Evolutionary conservation across 1,284 basidiomycete species (phyloP).

Genomic region (Leucoagaricus sp.): DNA sequence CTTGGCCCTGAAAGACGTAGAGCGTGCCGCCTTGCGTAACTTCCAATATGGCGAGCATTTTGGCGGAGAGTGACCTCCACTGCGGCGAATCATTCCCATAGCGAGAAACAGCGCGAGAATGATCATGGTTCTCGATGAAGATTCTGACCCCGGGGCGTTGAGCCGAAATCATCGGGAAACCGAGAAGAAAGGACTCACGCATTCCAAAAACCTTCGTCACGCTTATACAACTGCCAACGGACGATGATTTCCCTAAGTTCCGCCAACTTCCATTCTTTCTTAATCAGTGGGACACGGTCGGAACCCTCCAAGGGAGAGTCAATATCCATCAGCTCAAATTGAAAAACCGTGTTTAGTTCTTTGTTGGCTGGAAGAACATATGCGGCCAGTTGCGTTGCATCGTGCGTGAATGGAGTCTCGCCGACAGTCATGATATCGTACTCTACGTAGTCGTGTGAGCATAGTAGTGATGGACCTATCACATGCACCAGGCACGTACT

Average conservation of each 20-base stretch:
- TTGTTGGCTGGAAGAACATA: constrained; percentile 65
- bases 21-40: constrained; percentile 65
- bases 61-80: constrained; percentile 58
- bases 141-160: constrained; percentile 42
- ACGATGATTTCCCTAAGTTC: constrained; percentile 58
- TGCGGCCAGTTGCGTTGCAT: constrained; percentile 46
- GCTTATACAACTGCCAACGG: constrained; percentile 62
- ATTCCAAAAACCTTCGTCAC: constrained; percentile 66
- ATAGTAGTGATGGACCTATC: constrained; percentile 10
- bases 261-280: constrained; percentile 51
- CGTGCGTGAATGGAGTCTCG: constrained; percentile 62
- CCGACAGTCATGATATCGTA: constrained; percentile 68
- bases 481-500: constrained; percentile 36
- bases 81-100: constrained; percentile 62
- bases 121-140: constrained; percentile 72
- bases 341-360: constrained; percentile 70
- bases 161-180: not conserved
- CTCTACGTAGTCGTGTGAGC: constrained; percentile 30
- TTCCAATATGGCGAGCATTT: constrained; percentile 65
- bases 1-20: constrained; percentile 77
- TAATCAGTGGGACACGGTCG: constrained; percentile 40
- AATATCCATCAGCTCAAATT: constrained; percentile 65
- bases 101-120: constrained; percentile 62
- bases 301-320: constrained; percentile 40
- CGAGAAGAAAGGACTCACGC: constrained; percentile 38